These are phyloP conservation scores for Aspergillus homomorphus DNA, from an alignment of 495 filamentous ascomycete species.

Conservation along the genomic window DNA sequence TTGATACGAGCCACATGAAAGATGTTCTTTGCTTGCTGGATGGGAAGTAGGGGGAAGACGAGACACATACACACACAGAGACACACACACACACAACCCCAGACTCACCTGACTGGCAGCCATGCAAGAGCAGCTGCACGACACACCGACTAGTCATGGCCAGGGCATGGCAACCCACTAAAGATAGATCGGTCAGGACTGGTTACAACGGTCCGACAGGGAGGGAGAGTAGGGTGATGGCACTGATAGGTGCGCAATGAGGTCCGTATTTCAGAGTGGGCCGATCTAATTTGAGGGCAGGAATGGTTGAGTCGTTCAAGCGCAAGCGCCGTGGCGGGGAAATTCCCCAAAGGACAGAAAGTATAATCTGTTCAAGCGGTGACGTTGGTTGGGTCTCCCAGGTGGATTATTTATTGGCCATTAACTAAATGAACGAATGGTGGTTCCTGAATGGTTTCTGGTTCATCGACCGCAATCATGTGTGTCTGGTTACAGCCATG, in stretches of 20 bases:
- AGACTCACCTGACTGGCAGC: slow-evolving; percentile 12
- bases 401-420: no score
- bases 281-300: neutral
- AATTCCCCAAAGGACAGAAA: neutral
- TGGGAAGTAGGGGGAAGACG: neutral
- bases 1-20: neutral
- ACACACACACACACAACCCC: neutral
- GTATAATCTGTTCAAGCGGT: no score
- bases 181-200: neutral
- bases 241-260: neutral
- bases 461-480: no score
- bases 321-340: slow-evolving; percentile 27
- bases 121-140: slow-evolving; percentile 12
- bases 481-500: no score
- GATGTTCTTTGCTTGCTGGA: neutral
- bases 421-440: no score
- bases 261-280: neutral
- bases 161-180: neutral
- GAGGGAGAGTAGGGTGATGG: neutral
- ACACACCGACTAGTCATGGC: slow-evolving; percentile 1
- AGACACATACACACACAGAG: neutral
- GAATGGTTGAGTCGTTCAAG: slow-evolving; percentile 10
- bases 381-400: no score
- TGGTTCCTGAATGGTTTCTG: no score
- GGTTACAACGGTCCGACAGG: neutral